These are phyloP conservation scores for Dichotomopilus funicola DNA, from an alignment of 2,329 filamentous ascomycete genomes.

Conservation along the genomic window DNA sequence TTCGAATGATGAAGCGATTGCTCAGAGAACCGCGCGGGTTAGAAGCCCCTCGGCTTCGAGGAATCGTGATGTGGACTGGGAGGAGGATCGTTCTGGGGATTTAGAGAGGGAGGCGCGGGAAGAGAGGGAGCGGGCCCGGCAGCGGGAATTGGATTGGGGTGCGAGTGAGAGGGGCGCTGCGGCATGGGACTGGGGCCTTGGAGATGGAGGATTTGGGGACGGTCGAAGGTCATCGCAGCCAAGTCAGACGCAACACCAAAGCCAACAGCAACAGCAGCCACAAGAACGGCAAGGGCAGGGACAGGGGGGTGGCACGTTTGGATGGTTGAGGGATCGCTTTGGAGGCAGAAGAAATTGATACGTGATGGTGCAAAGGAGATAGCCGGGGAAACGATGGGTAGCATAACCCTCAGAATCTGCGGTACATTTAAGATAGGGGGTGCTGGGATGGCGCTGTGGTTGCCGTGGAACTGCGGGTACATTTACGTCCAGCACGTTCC, in stretches of 20 bases:
- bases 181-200: no score
- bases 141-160: background rate
- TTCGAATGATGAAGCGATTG: background rate
- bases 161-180: background rate
- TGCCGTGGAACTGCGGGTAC: no score
- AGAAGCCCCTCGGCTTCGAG: slow-evolving; percentile 1
- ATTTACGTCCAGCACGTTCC: no score
- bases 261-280: background rate
- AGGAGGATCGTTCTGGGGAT: background rate
- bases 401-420: no score
- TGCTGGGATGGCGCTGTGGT: no score
- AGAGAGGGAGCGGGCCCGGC: background rate
- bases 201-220: no score
- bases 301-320: slow-evolving; percentile 13
- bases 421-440: no score
- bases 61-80: background rate
- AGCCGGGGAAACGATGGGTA: no score
- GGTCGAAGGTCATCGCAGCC: background rate
- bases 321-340: slow-evolving; percentile 25
- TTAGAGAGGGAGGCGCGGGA: background rate
- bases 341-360: slow-evolving; percentile 2
- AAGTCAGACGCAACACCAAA: background rate
- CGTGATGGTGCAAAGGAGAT: background rate
- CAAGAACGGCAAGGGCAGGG: background rate
- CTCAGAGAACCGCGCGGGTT: background rate